Evolutionary conservation across 1,139 yeast species (phyloP).

Genomic region (Debaryomyces coudertii): DNA sequence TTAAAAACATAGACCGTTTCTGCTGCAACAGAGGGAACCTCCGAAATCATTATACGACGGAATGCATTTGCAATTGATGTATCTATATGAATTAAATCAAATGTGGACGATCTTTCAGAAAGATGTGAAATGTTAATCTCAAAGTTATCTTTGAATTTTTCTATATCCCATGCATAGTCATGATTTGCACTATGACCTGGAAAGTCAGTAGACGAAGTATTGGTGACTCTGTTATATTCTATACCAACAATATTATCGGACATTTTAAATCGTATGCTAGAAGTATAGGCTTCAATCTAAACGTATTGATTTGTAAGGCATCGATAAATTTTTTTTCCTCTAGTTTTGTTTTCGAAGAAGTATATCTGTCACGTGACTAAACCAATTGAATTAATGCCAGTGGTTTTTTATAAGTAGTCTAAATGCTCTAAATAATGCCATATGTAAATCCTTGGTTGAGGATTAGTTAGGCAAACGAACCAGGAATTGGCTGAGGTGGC

Average conservation of each 20-base stretch:
- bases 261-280: slow-evolving; percentile 22
- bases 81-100: slow-evolving; percentile 84
- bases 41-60: slow-evolving; percentile 95
- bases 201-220: slow-evolving; percentile 83
- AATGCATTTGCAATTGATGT: slow-evolving; percentile 95
- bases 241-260: slow-evolving; percentile 74
- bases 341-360: background rate
- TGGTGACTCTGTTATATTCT: slow-evolving; percentile 89
- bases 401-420: background rate
- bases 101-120: slow-evolving; percentile 75
- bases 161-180: slow-evolving; percentile 82
- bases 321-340: slow-evolving; percentile 9
- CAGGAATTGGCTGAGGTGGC: slow-evolving; percentile 12
- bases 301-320: slow-evolving; percentile 7
- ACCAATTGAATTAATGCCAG: background rate
- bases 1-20: slow-evolving; percentile 88
- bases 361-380: background rate
- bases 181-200: slow-evolving; percentile 75
- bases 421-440: slow-evolving; percentile 1
- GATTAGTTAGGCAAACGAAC: slow-evolving; percentile 18
- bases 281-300: background rate
- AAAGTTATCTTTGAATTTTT: slow-evolving; percentile 71
- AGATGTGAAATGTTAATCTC: slow-evolving; percentile 69
- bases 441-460: background rate
- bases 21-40: slow-evolving; percentile 94